phyloP scores from a whole-genome alignment of 257 asterid genomes.

The Solanum rostratum region DNA sequence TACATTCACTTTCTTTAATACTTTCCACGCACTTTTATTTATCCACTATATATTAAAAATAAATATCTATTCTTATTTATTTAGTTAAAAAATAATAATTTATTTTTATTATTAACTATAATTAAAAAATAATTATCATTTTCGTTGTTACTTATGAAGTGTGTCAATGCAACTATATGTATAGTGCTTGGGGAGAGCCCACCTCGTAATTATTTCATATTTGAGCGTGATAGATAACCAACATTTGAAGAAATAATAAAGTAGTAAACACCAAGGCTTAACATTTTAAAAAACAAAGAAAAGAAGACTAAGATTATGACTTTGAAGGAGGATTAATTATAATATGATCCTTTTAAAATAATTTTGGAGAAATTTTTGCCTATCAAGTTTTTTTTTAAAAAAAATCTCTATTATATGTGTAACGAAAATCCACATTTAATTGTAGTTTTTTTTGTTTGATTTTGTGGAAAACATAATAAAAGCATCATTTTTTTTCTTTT shows the following conservation, averaged over 20 bases:
- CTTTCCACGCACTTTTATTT: no score
- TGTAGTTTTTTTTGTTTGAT: not conserved
- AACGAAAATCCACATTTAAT: not conserved
- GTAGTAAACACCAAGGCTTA: not conserved
- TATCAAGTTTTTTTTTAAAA: not conserved
- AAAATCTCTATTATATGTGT: not conserved
- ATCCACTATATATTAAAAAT: no score
- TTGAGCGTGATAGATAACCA: not conserved
- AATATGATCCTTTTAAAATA: not conserved
- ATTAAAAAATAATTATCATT: not conserved
- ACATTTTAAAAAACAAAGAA: not conserved
- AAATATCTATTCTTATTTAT: no score
- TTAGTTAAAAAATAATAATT: not conserved
- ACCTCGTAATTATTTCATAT: not conserved
- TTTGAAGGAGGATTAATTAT: not conserved
- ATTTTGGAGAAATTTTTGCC: not conserved
- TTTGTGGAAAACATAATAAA: not conserved
- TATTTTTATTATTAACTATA: not conserved
- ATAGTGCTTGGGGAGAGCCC: constrained; percentile 8
- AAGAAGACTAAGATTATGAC: not conserved
- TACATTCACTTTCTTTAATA: no score
- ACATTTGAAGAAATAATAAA: not conserved
- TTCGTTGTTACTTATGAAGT: not conserved
- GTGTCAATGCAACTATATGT: not conserved
- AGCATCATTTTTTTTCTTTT: not conserved